Base-by-base conservation (phyloP, 2,329 filamentous ascomycete genomes). In the Ophiocordyceps robertsii region DNA sequence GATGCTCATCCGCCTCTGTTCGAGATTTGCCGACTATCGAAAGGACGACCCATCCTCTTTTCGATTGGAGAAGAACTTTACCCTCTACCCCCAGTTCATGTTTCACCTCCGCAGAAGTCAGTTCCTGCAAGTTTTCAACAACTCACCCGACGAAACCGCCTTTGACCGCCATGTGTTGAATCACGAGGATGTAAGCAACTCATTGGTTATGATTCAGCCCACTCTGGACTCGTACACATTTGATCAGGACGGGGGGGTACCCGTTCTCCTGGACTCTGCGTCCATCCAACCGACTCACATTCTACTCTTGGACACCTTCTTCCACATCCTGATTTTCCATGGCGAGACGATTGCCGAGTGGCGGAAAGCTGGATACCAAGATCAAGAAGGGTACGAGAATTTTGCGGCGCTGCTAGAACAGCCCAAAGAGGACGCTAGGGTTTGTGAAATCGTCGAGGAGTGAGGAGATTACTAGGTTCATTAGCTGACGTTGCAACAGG, bases 261-360 rank as follows among this genome's bases (percentile, higher is more conserved):
- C 92, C 2, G 92, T 98, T n/a, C 70, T 98, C 21, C 75, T 98
- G 31, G 92, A 98, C 61, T 96, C 90, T 13, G 89, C 88, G 31
- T 95, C 88, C 6, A 98, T 98, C 53, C 90, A 96, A 58, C 83
- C 88, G 10, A 85, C 89, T 19, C 93, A 95, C 46, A 85, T 96
- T 46, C 75, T 98, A 40, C 78, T 98, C 11, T 80, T 98, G 43
- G 92, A 98, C 56, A 96, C 92, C 0, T 98, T 98, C 72, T 98
- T 98, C 76, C 92, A 98, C 62, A 98, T 98, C 47, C 77, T 98
- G 43, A 98, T 98, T 54, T 98, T 96, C 76, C 89, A 98, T 56
- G 92, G 92, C 48, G 90, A 98, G 70, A 96, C 90, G 0, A 84
- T 96, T 63, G 92, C 92, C 1, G 88, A 95, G 60, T 98, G 92